Base-by-base conservation (phyloP, 306 rosid species). In the Potentilla sterilis region DNA sequence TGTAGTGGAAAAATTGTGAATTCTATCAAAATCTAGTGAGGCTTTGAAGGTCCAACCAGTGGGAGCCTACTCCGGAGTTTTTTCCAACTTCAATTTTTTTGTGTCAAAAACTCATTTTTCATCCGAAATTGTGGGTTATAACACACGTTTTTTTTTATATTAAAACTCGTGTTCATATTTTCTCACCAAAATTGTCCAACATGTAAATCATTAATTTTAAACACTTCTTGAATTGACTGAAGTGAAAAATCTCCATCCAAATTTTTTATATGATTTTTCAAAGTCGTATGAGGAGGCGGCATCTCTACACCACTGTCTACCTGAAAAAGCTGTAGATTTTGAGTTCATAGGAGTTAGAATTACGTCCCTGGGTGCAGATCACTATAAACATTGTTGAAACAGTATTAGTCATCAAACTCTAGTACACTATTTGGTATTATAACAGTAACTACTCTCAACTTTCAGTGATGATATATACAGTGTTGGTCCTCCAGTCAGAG, bases 401-500 rank as follows among this genome's bases (percentile, higher is more conserved):
- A 37, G 70, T 34, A 47, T 37, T 41, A 11, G 9, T 8, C 49
- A 72, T 21, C 5, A 55, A 35, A 6, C 9, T 71, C 19, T 28
- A 55, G 40, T 40, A 72, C 62, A 43, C 55, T 24, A 22, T 41
- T 2, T 37, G 44, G 14, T 37, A 8, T 18, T 6, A 16, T 18
- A 38, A 41, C 3, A 5, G 32, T 66, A 76, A 16, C 13, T 11
- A 51, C 18, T 67, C 24, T 64, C 5, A 5, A 64, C 47, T 76
- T 38, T 41, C 4, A 19, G 42, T 24, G 67, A 51, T 18, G 52
- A 51, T 67, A 76, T 76, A 15, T 67, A 76, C 67, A 76, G 32
- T 51, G 74, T 76, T 52, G 52, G 32, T 51, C 54, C 73, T 76
- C 16, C 77, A 40, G 44, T 24, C 54, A 9, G 7, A 11, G 66